Base-by-base conservation (phyloP, 306 rosid species). In the Castanopsis chinensis region DNA sequence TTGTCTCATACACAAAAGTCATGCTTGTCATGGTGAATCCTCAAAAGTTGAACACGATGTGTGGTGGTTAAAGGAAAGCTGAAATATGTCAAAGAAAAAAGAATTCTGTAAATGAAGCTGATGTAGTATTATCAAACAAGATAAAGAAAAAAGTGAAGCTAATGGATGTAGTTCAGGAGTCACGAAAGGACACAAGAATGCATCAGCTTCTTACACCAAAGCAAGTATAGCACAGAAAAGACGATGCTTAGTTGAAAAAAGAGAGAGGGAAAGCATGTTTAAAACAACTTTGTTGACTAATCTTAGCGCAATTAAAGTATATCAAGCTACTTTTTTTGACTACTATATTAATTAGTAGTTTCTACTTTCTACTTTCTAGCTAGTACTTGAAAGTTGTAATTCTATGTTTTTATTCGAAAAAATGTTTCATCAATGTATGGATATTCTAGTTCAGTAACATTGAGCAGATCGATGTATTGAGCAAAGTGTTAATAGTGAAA, bases 251-350 rank as follows among this genome's bases (percentile, higher is more conserved):
- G 20, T 53, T 55, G 37, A 14, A 53, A 33, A 33, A 10, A 14
- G 67, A 27, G 67, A 27, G 54, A 55, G 5, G 7, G 20, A 75
- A 41, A 67, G 73, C 73, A 54, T 41, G 73, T 68, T 37, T 41
- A 12, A 12, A 55, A 27, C 76, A 76, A 68, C 86, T 76, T 81
- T 63, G 33, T 82, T 63, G 77, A 84, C 73, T 53, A 73, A 74
- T n/a, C 58, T 69, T 54, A 20, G 45, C 54, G 17, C 30, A 33
- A 57, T 21, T 11, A 45, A 72, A 54, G 25, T 33, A 3, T 53
- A 4, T 43, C 11, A 32, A 73, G 23, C 78, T 73, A 10, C 37
- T 77, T 77, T 51, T 69, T 20, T 49, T 45, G 76, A 74, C 73
- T 69, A 28, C 17, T 12, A 13, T 3, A 49, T 49, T 3, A 10